Conservation (phyloP, 2,329 filamentous ascomycete genomes). For the Orbilia ellipsospora region DNA sequence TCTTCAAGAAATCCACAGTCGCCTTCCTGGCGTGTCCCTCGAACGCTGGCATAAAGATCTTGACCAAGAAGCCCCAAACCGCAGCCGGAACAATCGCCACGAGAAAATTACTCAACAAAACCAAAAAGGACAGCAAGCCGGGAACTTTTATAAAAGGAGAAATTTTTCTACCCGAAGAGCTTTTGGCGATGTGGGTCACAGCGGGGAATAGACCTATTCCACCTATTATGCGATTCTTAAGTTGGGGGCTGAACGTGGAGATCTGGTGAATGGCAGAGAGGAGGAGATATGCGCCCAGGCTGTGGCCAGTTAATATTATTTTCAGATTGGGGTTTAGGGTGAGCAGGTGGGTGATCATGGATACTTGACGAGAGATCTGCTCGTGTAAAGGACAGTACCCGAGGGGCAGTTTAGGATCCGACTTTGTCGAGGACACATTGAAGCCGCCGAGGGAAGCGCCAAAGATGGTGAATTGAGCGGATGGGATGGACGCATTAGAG, state of each 20-base stretch:
- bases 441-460: slow-evolving; percentile 43
- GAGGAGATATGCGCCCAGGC: slow-evolving; percentile 77
- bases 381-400: slow-evolving; percentile 27
- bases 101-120: slow-evolving; percentile 24
- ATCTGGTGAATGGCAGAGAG: slow-evolving; percentile 72
- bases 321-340: slow-evolving; percentile 32
- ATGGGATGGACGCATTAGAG: slow-evolving; percentile 25
- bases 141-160: slow-evolving; percentile 56
- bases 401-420: neutral
- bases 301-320: slow-evolving; percentile 75
- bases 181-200: slow-evolving; percentile 74
- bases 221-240: slow-evolving; percentile 62
- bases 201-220: slow-evolving; percentile 79
- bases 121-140: slow-evolving; percentile 17
- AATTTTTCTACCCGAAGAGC: slow-evolving; percentile 70
- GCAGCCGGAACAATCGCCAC: slow-evolving; percentile 27
- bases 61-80: slow-evolving; percentile 25
- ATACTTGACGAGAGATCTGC: slow-evolving; percentile 41
- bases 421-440: slow-evolving; percentile 15
- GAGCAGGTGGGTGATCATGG: slow-evolving; percentile 37
- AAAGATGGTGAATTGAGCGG: slow-evolving; percentile 41
- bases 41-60: slow-evolving; percentile 39
- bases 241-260: slow-evolving; percentile 2
- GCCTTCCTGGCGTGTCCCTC: slow-evolving; percentile 64
- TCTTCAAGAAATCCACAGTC: slow-evolving; percentile 69